These are phyloP conservation scores for Bimuria novae-zelandiae DNA, from an alignment of 2,329 filamentous ascomycete genomes.

Conservation along the genomic window DNA sequence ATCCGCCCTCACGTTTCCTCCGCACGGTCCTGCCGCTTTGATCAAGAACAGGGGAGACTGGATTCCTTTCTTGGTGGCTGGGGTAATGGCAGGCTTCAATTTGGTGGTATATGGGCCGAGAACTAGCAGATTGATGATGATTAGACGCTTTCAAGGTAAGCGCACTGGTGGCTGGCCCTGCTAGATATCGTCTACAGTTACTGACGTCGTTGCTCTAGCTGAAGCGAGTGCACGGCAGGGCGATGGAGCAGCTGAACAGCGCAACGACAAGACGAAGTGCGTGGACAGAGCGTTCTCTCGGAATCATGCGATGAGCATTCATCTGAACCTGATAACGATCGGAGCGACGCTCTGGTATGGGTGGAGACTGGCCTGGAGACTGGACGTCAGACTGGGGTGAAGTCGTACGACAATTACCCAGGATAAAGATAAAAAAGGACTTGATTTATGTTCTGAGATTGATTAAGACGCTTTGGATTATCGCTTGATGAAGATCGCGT, in stretches of 20 bases:
- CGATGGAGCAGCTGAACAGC: background rate
- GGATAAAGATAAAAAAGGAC: background rate
- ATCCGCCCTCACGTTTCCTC: conserved; percentile 42
- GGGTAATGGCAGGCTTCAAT: conserved; percentile 43
- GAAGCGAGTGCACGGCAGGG: conserved; percentile 19
- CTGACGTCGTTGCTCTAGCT: conserved; percentile 15
- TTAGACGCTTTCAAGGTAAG: conserved; percentile 39
- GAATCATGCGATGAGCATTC: conserved; percentile 51
- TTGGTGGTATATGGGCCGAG: conserved; percentile 43
- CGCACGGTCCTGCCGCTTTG: conserved; percentile 37
- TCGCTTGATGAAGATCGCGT: too few species aligned
- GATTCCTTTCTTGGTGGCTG: conserved; percentile 37
- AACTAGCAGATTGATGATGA: conserved; percentile 40
- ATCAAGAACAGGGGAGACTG: conserved; percentile 22
- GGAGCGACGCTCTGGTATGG: conserved; percentile 36
- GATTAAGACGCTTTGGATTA: too few species aligned
- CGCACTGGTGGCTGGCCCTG: background rate
- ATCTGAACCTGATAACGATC: conserved; percentile 49
- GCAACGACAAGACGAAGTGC: conserved; percentile 23
- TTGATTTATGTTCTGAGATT: too few species aligned
- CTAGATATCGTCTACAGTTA: background rate
- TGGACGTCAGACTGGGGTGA: conserved; percentile 14
- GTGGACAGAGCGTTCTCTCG: conserved; percentile 43
- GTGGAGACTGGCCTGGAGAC: conserved; percentile 23
- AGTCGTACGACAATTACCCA: too few species aligned